A percentile compares a stretch with the other conserved stretches of the same genome.
phyloP scores from a whole-genome alignment of 192 early-diverging fungal genomes.

The Cetraspora pellucida region DNA sequence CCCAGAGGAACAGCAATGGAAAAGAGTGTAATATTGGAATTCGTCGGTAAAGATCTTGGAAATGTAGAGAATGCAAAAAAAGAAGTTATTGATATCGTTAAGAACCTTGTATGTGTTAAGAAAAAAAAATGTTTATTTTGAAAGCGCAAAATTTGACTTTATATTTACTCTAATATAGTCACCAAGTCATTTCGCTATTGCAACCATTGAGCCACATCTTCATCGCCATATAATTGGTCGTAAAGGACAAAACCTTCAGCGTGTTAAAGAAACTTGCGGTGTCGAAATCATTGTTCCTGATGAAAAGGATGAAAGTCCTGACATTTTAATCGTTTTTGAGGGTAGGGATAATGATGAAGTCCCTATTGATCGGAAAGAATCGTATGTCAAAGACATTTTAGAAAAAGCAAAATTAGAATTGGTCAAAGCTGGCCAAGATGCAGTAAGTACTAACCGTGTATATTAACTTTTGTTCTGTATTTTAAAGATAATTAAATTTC shows the following conservation, averaged over 20 bases:
- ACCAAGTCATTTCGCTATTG: conserved; percentile 62
- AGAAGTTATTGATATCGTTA: conserved; percentile 57
- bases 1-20: conserved; percentile 51
- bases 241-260: conserved; percentile 62
- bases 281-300: conserved; percentile 84
- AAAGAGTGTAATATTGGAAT: conserved; percentile 66
- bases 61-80: conserved; percentile 67
- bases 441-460: conserved; percentile 37
- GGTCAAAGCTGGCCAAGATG: conserved; percentile 57
- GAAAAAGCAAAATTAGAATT: conserved; percentile 71
- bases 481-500: neutral
- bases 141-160: neutral
- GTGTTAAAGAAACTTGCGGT: conserved; percentile 63
- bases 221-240: conserved; percentile 70
- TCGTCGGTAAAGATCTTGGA: conserved; percentile 68
- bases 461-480: too few relatives aligned
- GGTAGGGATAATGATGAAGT: conserved; percentile 49
- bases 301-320: conserved; percentile 63
- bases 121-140: conserved; percentile 25
- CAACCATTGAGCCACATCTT: conserved; percentile 77
- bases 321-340: conserved; percentile 81
- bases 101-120: conserved; percentile 51
- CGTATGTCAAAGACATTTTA: conserved; percentile 51
- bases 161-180: conserved; percentile 31
- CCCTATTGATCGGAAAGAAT: conserved; percentile 37